These are phyloP conservation scores for Malus sieversii DNA, from an alignment of 306 rosid genomes.

Conservation along the genomic window DNA sequence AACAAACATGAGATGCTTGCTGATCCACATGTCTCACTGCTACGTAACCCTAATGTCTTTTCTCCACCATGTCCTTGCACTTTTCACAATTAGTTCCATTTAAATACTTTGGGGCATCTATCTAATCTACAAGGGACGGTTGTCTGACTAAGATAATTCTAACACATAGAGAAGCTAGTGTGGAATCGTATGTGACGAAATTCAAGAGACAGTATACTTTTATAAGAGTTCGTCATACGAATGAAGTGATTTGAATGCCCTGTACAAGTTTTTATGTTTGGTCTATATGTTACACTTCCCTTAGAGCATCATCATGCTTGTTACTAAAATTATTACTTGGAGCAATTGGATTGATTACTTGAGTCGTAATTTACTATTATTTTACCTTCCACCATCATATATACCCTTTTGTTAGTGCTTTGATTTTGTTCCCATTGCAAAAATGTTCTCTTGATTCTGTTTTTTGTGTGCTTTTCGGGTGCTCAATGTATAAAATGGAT, in stretches of 20 bases:
- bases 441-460: too few species aligned
- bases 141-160: too few species aligned
- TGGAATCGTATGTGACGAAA: not conserved
- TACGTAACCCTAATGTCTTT: not conserved
- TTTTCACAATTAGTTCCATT: not conserved
- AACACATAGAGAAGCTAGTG: too few species aligned
- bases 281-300: not conserved
- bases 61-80: not conserved
- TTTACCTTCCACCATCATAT: not conserved
- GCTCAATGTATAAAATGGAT: too few species aligned
- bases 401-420: not conserved
- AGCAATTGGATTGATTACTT: not conserved
- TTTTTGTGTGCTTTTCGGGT: too few species aligned
- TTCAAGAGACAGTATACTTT: too few species aligned
- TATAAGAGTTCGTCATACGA: too few species aligned
- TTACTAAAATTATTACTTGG: not conserved
- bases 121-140: not conserved
- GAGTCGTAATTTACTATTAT: not conserved
- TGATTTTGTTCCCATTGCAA: too few species aligned
- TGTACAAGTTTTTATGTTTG: too few species aligned
- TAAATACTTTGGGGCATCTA: not conserved
- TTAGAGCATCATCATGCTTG: not conserved
- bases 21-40: not conserved
- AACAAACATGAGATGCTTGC: not conserved
- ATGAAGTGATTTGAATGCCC: too few species aligned